Evolutionary conservation across 2,329 filamentous ascomycete genomes (phyloP).

Genomic region (Fusarium nanum): DNA sequence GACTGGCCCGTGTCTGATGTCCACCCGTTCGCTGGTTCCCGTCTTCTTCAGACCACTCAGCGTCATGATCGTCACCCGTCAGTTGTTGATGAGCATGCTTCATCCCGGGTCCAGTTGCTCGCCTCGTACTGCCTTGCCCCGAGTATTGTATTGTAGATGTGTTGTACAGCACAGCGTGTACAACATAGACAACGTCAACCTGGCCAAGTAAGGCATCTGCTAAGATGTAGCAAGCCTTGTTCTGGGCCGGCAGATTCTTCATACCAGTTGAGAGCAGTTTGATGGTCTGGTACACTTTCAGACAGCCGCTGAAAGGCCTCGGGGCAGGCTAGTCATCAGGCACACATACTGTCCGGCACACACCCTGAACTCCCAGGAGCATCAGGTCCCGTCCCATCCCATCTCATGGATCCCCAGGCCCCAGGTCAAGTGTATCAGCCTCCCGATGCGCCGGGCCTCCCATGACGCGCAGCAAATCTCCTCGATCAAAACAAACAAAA

Average conservation of each 20-base stretch:
- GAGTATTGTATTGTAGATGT: constrained; percentile 8
- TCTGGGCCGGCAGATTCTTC: constrained; percentile 9
- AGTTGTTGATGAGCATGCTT: constrained; percentile 34
- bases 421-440: constrained; percentile 13
- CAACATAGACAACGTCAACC: constrained; percentile 28
- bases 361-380: constrained; percentile 16
- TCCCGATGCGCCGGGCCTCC: constrained; percentile 38
- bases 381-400: constrained; percentile 16
- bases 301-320: constrained; percentile 31
- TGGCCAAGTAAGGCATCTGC: constrained; percentile 9
- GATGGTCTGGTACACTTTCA: constrained; percentile 9
- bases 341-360: constrained; percentile 12
- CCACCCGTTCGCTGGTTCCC: constrained; percentile 46
- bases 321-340: constrained; percentile 28
- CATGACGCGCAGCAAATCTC: constrained; percentile 46
- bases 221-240: constrained; percentile 3
- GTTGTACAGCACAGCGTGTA: constrained; percentile 19
- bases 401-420: constrained; percentile 25
- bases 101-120: constrained; percentile 34
- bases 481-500: constrained; percentile 51
- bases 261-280: constrained; percentile 11
- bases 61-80: constrained; percentile 45
- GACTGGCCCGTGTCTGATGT: constrained; percentile 37
- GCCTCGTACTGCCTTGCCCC: constrained; percentile 21
- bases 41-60: constrained; percentile 32